These are phyloP conservation scores for Barnettozyma sucrosica DNA, from an alignment of 805 yeast genomes.

Conservation along the genomic window DNA sequence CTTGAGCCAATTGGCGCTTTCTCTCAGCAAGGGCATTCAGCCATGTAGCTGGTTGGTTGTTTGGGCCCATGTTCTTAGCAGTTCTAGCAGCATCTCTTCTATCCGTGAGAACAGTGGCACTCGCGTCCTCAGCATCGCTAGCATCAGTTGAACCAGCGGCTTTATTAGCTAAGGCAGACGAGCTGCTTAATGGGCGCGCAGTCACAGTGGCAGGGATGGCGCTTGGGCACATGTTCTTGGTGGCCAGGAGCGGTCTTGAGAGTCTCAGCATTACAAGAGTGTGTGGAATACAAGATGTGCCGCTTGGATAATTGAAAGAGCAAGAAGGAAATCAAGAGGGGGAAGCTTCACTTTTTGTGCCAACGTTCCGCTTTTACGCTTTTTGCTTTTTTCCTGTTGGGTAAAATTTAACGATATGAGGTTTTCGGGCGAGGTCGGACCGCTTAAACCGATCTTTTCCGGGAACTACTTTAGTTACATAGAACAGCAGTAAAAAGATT, in stretches of 20 bases:
- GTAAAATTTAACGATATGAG: neutral
- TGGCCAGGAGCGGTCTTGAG: neutral
- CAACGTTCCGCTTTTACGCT: no score
- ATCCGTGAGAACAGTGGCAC: slow-evolving; percentile 65
- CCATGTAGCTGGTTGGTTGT: slow-evolving; percentile 64
- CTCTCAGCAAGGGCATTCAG: slow-evolving; percentile 75
- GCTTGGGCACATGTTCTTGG: neutral
- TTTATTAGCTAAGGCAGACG: slow-evolving; percentile 11
- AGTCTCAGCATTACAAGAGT: neutral
- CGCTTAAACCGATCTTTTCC: neutral
- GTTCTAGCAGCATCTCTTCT: slow-evolving; percentile 45
- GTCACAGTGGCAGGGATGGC: neutral
- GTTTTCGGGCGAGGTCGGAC: neutral
- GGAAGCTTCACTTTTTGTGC: no score
- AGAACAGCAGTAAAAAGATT: no score
- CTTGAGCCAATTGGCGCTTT: slow-evolving; percentile 61
- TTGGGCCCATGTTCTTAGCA: slow-evolving; percentile 20
- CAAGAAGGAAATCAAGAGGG: no score
- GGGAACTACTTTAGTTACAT: no score
- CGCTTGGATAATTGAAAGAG: no score
- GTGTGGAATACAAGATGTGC: no score
- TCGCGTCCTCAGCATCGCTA: slow-evolving; percentile 66
- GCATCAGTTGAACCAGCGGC: slow-evolving; percentile 42
- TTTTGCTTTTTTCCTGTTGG: no score
- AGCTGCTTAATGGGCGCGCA: slow-evolving; percentile 25